Base-by-base conservation (phyloP, 1,284 basidiomycete genomes). In the Pisolithus thermaeus region DNA sequence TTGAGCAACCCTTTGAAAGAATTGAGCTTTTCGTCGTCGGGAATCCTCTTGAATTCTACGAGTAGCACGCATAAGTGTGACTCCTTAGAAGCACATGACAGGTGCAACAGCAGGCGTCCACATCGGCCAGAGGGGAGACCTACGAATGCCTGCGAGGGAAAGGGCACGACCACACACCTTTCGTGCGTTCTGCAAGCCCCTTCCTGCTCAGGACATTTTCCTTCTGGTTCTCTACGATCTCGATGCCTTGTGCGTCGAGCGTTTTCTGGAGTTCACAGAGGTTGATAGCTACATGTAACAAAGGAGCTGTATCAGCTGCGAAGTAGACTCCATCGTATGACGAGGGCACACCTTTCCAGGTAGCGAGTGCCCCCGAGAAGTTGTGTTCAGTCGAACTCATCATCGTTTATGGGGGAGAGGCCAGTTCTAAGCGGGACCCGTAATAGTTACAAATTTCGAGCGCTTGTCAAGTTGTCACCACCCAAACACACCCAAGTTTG, bases 151-250 rank as follows among this genome's bases (percentile, higher is more conserved):
- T 28, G 18, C 20, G 40, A 4, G 35, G 4, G 25, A 28, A 16
- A n/a, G 9, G 5, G 43, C 27, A 16, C 47, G 2, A 61, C 41
- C 8, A 42, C 41, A 42, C 70, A 90, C 94, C 94, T 76, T 95
- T 89, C 0, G 94, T 97, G 66, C 90, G 86, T 70, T 97, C 94
- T 1, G 94, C 91, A 16, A 97, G 76, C 52, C 84, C 87, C 70
- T 96, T 97, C 40, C 95, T 79, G n/a, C 92, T 92, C 2, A 97
- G 77, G 46, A 97, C 79, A 59, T 89, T 92, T 74, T 97, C 94
- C 73, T 96, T 97, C 75, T 97, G 93, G 70, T 94, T 93, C 74
- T 97, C 92, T n/a, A 97, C 94, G 8, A 97, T 76, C 70, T 97
- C 92, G 41, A 97, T 77, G 1, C 94, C 93, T 57, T 95, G 94